Conservation (phyloP, 352 stramenopile species). For the Phytophthora podocarpi region DNA sequence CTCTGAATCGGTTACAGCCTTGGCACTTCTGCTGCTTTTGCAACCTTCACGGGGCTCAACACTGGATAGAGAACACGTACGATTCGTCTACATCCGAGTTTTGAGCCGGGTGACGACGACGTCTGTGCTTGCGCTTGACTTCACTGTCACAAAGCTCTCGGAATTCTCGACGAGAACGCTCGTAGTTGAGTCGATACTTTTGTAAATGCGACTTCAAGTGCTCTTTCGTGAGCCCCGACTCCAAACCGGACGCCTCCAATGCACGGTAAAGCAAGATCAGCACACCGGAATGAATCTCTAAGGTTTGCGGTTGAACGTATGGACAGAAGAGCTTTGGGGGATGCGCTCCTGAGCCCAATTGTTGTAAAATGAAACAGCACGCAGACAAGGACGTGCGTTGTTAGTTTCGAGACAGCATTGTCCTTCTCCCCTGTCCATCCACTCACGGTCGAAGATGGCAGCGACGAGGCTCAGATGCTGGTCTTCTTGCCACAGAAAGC, state of each 20-base stretch:
- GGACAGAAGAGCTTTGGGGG: conserved; percentile 66
- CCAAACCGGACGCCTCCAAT: no score
- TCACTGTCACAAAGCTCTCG: conserved; percentile 76
- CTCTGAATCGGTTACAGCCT: conserved; percentile 15
- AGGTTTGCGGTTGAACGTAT: no score
- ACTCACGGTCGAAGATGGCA: conserved; percentile 82
- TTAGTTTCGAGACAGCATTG: no score
- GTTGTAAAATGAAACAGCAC: conserved; percentile 2
- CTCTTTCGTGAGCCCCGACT: conserved; percentile 70
- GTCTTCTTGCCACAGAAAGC: conserved; percentile 84
- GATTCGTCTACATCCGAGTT: no score
- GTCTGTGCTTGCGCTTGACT: conserved; percentile 46
- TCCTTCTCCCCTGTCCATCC: no score
- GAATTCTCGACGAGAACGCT: conserved; percentile 75
- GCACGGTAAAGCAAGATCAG: no score
- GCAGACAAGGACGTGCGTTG: no score
- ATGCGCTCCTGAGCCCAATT: conserved; percentile 86
- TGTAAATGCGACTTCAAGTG: conserved; percentile 87
- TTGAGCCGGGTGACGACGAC: no score
- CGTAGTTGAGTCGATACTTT: conserved; percentile 87
- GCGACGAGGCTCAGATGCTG: conserved; percentile 81
- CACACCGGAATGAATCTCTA: no score
- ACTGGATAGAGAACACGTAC: no score
- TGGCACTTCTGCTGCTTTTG: conserved; percentile 12
- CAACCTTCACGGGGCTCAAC: no score